Base-by-base conservation (phyloP, 2,329 filamentous ascomycete genomes). In the Coniochaeta ligniaria region DNA sequence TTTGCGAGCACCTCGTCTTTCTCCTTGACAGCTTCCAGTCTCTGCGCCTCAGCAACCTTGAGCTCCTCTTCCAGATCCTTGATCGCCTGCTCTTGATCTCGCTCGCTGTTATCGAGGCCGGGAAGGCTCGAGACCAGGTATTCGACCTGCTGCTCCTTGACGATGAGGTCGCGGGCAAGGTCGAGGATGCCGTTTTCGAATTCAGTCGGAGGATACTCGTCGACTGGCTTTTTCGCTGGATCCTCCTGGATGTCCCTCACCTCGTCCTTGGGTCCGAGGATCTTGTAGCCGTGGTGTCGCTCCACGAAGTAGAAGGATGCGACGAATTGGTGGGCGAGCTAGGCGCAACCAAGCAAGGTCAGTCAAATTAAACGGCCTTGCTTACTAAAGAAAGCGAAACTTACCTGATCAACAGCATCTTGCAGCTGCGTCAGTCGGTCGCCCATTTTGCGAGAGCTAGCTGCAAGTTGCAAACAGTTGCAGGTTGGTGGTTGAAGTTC, bases 101-200 rank as follows among this genome's bases (percentile, higher is more conserved):
- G 80, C 71, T 94, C 89, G 68, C 88, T 94, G 63, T 87, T 90
- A 52, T 91, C 88, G 24, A 95, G 77, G 0, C 91, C 91, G 0
- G 91, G 91, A 2, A 96, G 79, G 24, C 82, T 84, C 17, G 86
- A 88, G 61, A 94, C 90, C 56, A 95, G 76, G 52, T 84, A 80
- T 72, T 95, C 91, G 63, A 95, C 92, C 75, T 94, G 89, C 75
- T 93, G 90, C 68, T 92, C 88, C 69, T 93, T 92, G 61, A 90
- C 73, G 61, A 94, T 87, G 28, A 95, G 78, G 70, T 94, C 91
- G 63, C 84, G 83, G 41, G 90, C 89, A 59, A 95, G 79, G 72
- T 94, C 90, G 62, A 85, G 79, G 70, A 92, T 83, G 55, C 87
- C 84, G 3, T 83, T 82, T 60, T 83, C 80, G 73, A 91, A 91